Conservation (phyloP, 768 basidiomycete genomes). For the Astraeus odoratus region DNA sequence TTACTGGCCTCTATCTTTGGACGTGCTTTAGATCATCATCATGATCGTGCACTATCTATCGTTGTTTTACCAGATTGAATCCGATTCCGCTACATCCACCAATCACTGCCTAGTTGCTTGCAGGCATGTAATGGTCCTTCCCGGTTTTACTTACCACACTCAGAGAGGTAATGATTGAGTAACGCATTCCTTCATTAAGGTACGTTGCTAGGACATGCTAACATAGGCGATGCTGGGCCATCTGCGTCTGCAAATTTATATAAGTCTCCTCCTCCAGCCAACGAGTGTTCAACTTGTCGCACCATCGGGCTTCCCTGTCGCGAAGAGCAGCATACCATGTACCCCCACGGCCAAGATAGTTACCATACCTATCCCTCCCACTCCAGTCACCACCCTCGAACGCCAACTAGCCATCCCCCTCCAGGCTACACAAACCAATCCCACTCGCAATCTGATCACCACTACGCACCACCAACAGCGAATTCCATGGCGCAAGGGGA, state of each 20-base stretch:
- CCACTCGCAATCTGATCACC: conserved; percentile 19
- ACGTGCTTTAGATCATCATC: conserved; percentile 15
- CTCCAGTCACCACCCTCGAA: conserved; percentile 7
- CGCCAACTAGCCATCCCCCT: conserved; percentile 13
- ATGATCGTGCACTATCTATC: conserved; percentile 16
- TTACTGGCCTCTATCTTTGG: conserved; percentile 19
- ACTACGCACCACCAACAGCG: conserved; percentile 23
- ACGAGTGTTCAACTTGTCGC: conserved; percentile 5
- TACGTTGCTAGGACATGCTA: conserved; percentile 30
- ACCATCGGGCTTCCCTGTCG: conserved; percentile 4
- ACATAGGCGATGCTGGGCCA: conserved; percentile 30
- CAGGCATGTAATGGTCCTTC: conserved; percentile 25
- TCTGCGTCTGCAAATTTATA: conserved; percentile 28
- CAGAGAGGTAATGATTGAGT: conserved; percentile 33
- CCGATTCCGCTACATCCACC: conserved; percentile 19
- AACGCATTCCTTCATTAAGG: conserved; percentile 31
- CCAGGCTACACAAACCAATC: conserved; percentile 20
- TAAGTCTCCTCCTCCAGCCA: conserved; percentile 16
- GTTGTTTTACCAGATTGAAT: conserved; percentile 15
- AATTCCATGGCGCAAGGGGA: conserved; percentile 14
- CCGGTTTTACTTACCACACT: conserved; percentile 26
- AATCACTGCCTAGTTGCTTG: conserved; percentile 29
- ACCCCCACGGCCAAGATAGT: conserved; percentile 10
- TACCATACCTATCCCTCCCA: conserved; percentile 13
- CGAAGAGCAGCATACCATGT: conserved; percentile 18